A percentile compares a stretch with the other conserved stretches of the same genome.
Conservation (phyloP, 2,329 filamentous ascomycete genomes). For the Botrytis sinoallii region DNA sequence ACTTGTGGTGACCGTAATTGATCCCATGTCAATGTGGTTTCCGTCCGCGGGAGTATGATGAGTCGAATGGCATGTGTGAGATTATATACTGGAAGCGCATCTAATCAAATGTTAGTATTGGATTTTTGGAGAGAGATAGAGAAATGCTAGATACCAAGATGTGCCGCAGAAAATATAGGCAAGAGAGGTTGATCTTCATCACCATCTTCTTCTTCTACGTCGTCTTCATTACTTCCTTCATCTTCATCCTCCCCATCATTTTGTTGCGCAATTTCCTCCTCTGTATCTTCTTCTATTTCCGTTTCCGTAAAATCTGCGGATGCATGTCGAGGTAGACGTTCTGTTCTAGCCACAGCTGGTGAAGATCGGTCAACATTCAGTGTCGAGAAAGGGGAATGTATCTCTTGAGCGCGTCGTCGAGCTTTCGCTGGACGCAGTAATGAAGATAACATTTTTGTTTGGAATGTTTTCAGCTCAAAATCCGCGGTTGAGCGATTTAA, state of each 20-base stretch:
- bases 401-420: conserved; percentile 32
- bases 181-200: conserved; percentile 52
- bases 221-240: conserved; percentile 41
- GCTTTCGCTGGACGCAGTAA: conserved; percentile 38
- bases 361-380: conserved; percentile 33
- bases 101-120: conserved; percentile 46
- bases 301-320: conserved; percentile 64
- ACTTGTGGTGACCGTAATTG: conserved; percentile 94
- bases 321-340: conserved; percentile 40
- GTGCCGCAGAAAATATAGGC: conserved; percentile 75
- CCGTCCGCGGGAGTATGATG: conserved; percentile 78
- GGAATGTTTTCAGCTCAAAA: conserved; percentile 2
- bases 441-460: conserved; percentile 38
- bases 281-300: conserved; percentile 48
- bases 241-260: conserved; percentile 35
- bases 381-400: conserved; percentile 37
- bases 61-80: conserved; percentile 87
- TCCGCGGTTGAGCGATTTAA: background rate
- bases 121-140: background rate
- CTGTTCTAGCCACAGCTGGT: conserved; percentile 25
- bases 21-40: conserved; percentile 92
- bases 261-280: conserved; percentile 25
- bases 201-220: conserved; percentile 41
- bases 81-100: conserved; percentile 83
- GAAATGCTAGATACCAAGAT: conserved; percentile 57